These are phyloP conservation scores for Heterobasidion parviporum DNA, from an alignment of 1,284 basidiomycete species.

Conservation along the genomic window DNA sequence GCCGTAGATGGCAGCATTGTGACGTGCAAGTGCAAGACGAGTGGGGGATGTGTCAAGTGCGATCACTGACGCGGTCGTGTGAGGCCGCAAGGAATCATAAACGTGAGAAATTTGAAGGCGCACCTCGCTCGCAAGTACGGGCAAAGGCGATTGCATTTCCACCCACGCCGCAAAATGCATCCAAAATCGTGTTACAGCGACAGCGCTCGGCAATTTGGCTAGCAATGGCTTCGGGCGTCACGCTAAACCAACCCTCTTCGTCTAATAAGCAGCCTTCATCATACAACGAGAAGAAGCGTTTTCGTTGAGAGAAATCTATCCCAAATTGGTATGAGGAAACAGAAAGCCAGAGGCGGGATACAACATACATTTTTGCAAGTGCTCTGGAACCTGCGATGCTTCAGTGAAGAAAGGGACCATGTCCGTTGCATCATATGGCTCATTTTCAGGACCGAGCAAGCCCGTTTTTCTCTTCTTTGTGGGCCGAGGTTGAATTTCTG, in stretches of 20 bases:
- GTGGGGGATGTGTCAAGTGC: constrained; percentile 84
- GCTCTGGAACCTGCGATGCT: constrained; percentile 58
- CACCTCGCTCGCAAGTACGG: constrained; percentile 85
- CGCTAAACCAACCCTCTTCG: constrained; percentile 93
- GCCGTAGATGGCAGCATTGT: constrained; percentile 91
- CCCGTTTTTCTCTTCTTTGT: constrained; percentile 10
- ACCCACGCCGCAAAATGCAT: constrained; percentile 96
- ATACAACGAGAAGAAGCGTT: constrained; percentile 76
- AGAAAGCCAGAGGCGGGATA: background rate
- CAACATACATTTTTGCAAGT: constrained; percentile 75
- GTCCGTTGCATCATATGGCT: constrained; percentile 58
- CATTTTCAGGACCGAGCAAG: constrained; percentile 21
- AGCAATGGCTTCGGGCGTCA: constrained; percentile 92
- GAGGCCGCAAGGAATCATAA: background rate
- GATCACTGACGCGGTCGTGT: constrained; percentile 51
- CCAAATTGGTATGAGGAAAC: background rate
- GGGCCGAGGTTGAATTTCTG: background rate
- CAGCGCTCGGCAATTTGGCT: constrained; percentile 89
- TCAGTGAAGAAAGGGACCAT: constrained; percentile 65
- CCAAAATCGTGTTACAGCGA: constrained; percentile 75
- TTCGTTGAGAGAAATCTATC: constrained; percentile 80
- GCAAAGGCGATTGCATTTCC: constrained; percentile 98
- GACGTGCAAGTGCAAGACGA: constrained; percentile 79
- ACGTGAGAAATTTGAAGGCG: constrained; percentile 16
- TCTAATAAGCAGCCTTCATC: constrained; percentile 73